Evolutionary conservation across 129 eudicot species (phyloP), one percentile per base, ranked within the genome.

Genomic region (Escallonia rubra): DNA sequence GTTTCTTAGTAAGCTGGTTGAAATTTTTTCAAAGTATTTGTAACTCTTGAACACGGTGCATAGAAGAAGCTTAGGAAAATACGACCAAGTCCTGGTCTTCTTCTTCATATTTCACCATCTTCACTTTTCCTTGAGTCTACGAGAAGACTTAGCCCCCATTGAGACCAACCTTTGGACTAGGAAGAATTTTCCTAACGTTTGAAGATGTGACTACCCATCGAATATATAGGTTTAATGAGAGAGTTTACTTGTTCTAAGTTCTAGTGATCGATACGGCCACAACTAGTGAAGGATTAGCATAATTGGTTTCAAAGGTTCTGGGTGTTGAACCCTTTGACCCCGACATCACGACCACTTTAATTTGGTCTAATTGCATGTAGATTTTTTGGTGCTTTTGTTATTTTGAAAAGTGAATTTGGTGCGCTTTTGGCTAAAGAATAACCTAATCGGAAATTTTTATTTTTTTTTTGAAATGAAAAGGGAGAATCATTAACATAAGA

Each of bases 11-110:
- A n/a, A 46, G 42, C 43, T 63, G 10, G 38, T 7, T 48, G 50
- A 65, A 58, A 73, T 71, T 3, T 47, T 44, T 83, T 87, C 95
- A 87, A 87, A 87, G 95, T 78, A 80, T 72, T 78, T 73, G 83
- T 65, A 72, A 74, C 49, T 69, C 23, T 77, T 40, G 54, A 75
- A 79, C 68, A 81, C 81, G 91, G 69, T 79, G 76, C 68, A 46
- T 61, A 4, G 72, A 69, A 73, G 75, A 61, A 62, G n/a, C 62
- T 23, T 56, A 23, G 15, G 63, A 54, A 51, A 43, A 4, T 49
- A 47, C 40, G 89, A 86, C 89, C 73, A n/a, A 69, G 95, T 87
- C 95, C 46, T 60, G 68, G 74, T 67, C 74, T 54, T 45, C 44
- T 66, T 34, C 9, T 59, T 47, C 7, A 41, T 65, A 38, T 4